A percentile compares a stretch with the other conserved stretches of the same genome.
These are phyloP conservation scores for Hanseniaspora taiwanica DNA, from an alignment of 805 yeast species.

Conservation along the genomic window DNA sequence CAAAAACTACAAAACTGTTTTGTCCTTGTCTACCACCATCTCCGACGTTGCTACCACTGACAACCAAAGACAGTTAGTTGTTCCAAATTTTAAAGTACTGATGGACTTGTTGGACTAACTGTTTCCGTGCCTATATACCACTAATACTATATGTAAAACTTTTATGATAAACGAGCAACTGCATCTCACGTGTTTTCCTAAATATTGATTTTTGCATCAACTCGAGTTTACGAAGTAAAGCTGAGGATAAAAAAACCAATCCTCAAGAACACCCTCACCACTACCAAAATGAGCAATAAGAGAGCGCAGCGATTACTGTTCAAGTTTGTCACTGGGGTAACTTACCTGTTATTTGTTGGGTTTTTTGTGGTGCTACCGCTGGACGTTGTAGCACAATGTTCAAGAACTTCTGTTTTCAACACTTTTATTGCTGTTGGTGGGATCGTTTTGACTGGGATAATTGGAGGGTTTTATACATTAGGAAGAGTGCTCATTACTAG, in stretches of 20 bases:
- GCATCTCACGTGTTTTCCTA: neutral
- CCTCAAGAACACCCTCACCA: neutral
- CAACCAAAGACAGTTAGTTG: slow-evolving; percentile 10
- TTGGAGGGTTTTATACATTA: slow-evolving; percentile 38
- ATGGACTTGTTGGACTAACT: slow-evolving; percentile 4
- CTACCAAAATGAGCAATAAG: neutral
- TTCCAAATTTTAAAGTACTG: slow-evolving; percentile 14
- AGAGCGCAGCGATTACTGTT: neutral
- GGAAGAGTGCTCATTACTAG: slow-evolving; percentile 46
- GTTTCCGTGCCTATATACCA: neutral
- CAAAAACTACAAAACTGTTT: slow-evolving; percentile 11
- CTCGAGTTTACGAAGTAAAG: neutral
- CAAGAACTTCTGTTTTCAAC: slow-evolving; percentile 54
- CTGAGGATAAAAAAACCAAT: neutral
- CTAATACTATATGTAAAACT: neutral
- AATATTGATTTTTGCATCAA: neutral
- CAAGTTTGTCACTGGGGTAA: slow-evolving; percentile 10
- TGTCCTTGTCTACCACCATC: slow-evolving; percentile 10
- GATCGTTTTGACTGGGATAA: slow-evolving; percentile 43
- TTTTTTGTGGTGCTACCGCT: slow-evolving; percentile 63
- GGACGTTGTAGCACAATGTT: slow-evolving; percentile 57
- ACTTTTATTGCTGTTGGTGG: slow-evolving; percentile 70
- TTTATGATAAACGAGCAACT: neutral
- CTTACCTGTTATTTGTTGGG: slow-evolving; percentile 34
- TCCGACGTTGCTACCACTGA: slow-evolving; percentile 12